Base-by-base conservation (phyloP, 331 rosid genomes). In the Prunus yedoensis region DNA sequence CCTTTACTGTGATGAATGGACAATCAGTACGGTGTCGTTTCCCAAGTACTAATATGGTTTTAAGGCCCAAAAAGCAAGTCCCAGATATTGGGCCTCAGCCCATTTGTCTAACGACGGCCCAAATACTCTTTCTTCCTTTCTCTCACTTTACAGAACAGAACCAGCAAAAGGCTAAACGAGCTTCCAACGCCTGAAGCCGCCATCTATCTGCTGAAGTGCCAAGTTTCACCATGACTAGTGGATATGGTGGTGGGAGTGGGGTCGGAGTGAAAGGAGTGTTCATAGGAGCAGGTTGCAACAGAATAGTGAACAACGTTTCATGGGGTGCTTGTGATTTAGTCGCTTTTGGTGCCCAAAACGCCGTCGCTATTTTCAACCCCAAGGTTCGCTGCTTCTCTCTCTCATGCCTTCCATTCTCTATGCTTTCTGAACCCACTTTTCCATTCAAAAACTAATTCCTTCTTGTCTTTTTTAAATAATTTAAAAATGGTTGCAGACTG, bases 271-370 rank as follows among this genome's bases (percentile, higher is more conserved):
- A 90, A 74, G 72, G 79, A 64, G 85, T 85, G 51, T 95, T 95
- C 57, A 85, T 92, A 43, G 99, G 97, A 81, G 96, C 97, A 46
- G 97, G 97, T 4, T 95, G 97, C 79, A 95, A 95, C 88, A 84
- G 97, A 78, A 77, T 92, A 73, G 97, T 92, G 52, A 92, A 92
- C 88, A 95, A 95, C 82, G 92, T 89, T 27, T 89, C 99, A 0
- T 94, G 94, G 94, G 97, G 97, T 13, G 97, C 97, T 63, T 94
- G 85, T 77, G 93, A 90, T 78, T 87, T 95, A 4, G 88, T 90
- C 32, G 87, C 99, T n/a, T 95, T 92, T 71, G 97, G 97, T 27
- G 90, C 97, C 74, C 92, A 92, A 73, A 92, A 94, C 89, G 97
- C 96, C 66, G 93, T 90, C 38, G 93, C 93, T 41, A 82, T 94